Base-by-base conservation (phyloP, 345 rosid species). In the Salix exigua region DNA sequence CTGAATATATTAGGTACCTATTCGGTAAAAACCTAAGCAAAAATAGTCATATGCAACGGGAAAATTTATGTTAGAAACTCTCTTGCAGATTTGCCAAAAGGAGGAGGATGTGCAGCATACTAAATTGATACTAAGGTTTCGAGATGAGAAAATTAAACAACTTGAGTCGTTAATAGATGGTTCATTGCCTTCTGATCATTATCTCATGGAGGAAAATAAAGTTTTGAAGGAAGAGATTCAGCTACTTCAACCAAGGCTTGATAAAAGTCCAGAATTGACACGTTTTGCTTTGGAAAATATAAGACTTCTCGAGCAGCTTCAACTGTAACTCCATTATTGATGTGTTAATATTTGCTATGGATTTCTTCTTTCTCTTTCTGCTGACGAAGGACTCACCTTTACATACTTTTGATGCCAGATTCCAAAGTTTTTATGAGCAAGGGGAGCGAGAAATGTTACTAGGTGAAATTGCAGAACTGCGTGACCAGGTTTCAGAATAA, bases 391-490 rank as follows among this genome's bases (percentile, higher is more conserved):
- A 73, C 70, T 75, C 77, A 70, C 61, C 17, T 76, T 53, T 73
- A 67, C 51, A 26, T 53, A 16, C 46, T 76, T 68, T 77, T 74
- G 79, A 51, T 82, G 82, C 69, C 91, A 94, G 98, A 82, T 88
- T 83, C 80, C 94, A 88, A 74, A 86, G 77, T 30, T 88, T 90
- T 76, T 87, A 86, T 84, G 90, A 87, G 86, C 86, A 80, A 44
- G 91, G 94, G 68, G 95, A 94, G 81, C 86, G 95, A 76, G 92
- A 91, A 77, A 80, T 35, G 53, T 75, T 91, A 86, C 80, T 86
- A 53, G 80, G 85, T 74, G 98, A 94, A 89, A 81, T 86, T 80
- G 86, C 95, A 76, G 89, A 85, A 72, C 77, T 94, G 77, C 90
- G 91, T 48, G 84, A 87, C 77, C 95, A 94, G 98, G 98, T 94